Evolutionary conservation across 1,284 basidiomycete species (phyloP), one percentile per base, ranked within the genome.

Genomic region (Sporisorium iseilematis-ciliati): DNA sequence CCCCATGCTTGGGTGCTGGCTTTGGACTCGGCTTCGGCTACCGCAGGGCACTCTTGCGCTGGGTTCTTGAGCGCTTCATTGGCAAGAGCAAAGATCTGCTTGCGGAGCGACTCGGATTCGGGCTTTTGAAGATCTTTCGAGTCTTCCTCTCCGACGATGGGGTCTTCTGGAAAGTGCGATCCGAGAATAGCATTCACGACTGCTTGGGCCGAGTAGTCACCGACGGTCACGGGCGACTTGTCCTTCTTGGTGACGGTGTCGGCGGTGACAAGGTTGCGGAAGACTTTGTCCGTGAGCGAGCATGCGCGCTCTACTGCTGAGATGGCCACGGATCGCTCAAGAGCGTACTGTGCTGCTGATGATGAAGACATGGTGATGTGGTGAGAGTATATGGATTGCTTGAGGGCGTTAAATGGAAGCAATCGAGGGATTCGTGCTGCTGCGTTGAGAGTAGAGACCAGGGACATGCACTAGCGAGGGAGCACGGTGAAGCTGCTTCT

Each of bases 111-210:
- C 20, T 82, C 77, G 0, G 85, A 86, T 18, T 85, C 86, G 33
- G 88, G 89, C 40, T 71, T 72, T 16, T 77, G 69, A 12, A 84
- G 69, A 70, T 95, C 94, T 0, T 89, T 88, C 0, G 95, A 91
- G 84, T 97, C 94, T 86, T 99, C 97, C 86, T 99, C 97, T 33
- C 95, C 97, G 35, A 99, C 92, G 82, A 99, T 94, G 18, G 89
- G 89, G 86, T 98, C 95, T 0, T 89, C 79, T 0, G 95, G 94
- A 86, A 96, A 98, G 6, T 92, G 90, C 18, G 77, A 65, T 23
- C 64, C 62, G 3, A 84, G 66, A 16, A 84, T 70, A 20, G 75
- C 67, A 65, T 84, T 84, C 29, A 84, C 76, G 3, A 82, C 77
- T 3, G 82, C 83, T 52, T 84, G 83, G 3, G 82, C 82, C 26